A percentile compares a stretch with the other conserved stretches of the same genome.
Evolutionary conservation across 179 eudicot genomes (phyloP).

Genomic region (Heliamphora ciliata): DNA sequence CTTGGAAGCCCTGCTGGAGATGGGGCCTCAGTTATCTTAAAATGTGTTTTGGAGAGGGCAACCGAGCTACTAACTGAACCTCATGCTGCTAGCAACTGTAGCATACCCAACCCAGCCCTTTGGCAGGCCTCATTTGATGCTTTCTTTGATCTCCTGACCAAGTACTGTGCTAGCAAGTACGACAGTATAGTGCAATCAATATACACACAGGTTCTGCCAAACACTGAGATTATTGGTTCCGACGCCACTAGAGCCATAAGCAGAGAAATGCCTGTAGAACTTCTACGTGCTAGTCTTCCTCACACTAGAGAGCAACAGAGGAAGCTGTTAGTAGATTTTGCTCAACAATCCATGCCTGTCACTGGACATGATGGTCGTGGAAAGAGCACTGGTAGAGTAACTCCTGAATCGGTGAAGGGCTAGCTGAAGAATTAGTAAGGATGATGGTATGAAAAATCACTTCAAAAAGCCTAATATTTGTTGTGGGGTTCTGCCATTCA

Average conservation of each 20-base stretch:
- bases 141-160: conserved; percentile 64
- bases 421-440: conserved; percentile 9
- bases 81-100: conserved; percentile 33
- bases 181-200: conserved; percentile 63
- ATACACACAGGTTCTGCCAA: conserved; percentile 38
- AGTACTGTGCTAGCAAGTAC: conserved; percentile 76
- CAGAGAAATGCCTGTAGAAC: conserved; percentile 86
- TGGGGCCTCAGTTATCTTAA: conserved; percentile 69
- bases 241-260: conserved; percentile 64
- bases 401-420: conserved; percentile 40
- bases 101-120: conserved; percentile 44
- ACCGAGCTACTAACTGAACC: conserved; percentile 60
- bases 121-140: conserved; percentile 98
- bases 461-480: too few species aligned
- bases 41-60: conserved; percentile 80
- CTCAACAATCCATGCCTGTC: conserved; percentile 65
- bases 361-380: conserved; percentile 39
- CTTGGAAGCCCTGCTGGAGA: conserved; percentile 84
- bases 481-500: too few species aligned
- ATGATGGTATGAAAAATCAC: too few species aligned
- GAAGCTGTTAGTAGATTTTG: conserved; percentile 64
- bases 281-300: conserved; percentile 81
- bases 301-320: conserved; percentile 73
- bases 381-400: conserved; percentile 28
- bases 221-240: conserved; percentile 36